Evolutionary conservation across 1,284 basidiomycete genomes (phyloP).

Genomic region (Fomes fomentarius): DNA sequence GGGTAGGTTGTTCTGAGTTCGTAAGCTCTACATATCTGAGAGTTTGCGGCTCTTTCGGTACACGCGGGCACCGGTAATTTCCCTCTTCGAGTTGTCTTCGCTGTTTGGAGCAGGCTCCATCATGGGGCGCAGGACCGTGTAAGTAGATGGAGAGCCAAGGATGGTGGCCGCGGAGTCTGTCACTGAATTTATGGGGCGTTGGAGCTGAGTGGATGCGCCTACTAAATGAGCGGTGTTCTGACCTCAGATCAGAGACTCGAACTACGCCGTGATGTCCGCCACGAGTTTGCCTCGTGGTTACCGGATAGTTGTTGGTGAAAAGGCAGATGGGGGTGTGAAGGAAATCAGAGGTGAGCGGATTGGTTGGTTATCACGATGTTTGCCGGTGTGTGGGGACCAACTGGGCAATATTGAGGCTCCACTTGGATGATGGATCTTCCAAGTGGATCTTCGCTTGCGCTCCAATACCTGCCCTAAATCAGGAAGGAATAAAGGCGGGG

Average conservation of each 20-base stretch:
- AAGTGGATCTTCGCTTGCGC: conserved; percentile 25
- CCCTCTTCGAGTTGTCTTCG: not conserved
- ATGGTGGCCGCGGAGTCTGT: too few relatives aligned
- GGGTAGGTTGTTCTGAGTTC: not conserved
- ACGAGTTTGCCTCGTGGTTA: not conserved
- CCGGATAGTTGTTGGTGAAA: not conserved
- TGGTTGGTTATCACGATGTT: conserved; percentile 20
- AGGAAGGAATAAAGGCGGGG: conserved; percentile 20
- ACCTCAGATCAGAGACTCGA: not conserved
- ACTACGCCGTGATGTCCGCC: not conserved
- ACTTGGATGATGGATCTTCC: too few relatives aligned
- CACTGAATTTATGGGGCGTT: not conserved
- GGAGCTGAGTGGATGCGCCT: not conserved
- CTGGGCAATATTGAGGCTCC: conserved; percentile 19
- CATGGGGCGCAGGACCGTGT: too few relatives aligned
- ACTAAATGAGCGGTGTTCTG: not conserved
- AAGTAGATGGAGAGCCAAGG: too few relatives aligned
- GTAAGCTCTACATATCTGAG: not conserved
- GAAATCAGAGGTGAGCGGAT: not conserved
- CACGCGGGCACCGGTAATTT: not conserved
- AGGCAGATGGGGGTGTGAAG: not conserved
- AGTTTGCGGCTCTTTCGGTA: not conserved
- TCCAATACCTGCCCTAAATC: conserved; percentile 34
- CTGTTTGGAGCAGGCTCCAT: not conserved
- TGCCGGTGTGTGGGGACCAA: conserved; percentile 18